Evolutionary conservation across 305 asterid genomes (phyloP).

Genomic region (Plantago coronopus): DNA sequence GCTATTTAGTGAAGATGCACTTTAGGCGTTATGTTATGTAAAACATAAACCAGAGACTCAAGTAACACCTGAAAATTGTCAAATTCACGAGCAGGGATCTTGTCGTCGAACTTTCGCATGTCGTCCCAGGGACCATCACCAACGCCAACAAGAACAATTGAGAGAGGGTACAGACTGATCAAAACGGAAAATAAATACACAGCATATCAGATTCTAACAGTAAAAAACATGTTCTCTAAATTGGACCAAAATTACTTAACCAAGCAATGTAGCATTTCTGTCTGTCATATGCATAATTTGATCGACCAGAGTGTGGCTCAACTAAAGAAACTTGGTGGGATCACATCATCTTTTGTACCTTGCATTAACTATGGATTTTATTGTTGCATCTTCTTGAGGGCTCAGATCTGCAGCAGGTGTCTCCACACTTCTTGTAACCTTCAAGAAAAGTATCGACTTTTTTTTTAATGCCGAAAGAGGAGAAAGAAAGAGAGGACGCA

Average conservation of each 20-base stretch:
- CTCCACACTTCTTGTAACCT: slow-evolving; percentile 72
- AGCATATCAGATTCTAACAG: too few relatives aligned
- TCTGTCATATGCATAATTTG: not conserved
- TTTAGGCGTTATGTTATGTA: slow-evolving; percentile 1
- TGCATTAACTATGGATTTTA: slow-evolving; percentile 63
- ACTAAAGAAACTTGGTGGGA: slow-evolving; percentile 12
- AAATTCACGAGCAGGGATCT: slow-evolving; percentile 61
- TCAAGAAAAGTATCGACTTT: slow-evolving; percentile 23
- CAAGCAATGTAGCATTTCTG: not conserved
- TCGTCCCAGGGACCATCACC: slow-evolving; percentile 97
- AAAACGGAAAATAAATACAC: slow-evolving; percentile 33
- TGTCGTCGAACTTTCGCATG: slow-evolving; percentile 80
- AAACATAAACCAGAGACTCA: slow-evolving; percentile 1
- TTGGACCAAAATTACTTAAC: not conserved
- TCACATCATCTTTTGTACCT: slow-evolving; percentile 37
- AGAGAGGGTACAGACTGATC: slow-evolving; percentile 64
- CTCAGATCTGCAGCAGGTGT: slow-evolving; percentile 52
- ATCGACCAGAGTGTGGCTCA: slow-evolving; percentile 7
- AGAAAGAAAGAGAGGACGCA: not conserved
- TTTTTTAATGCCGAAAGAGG: not conserved
- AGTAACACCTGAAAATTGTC: slow-evolving; percentile 73
- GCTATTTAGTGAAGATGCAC: slow-evolving; percentile 10
- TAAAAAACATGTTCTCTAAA: too few relatives aligned
- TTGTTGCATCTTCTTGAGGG: slow-evolving; percentile 66
- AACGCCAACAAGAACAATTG: slow-evolving; percentile 82